Base-by-base conservation (phyloP, 2,329 filamentous ascomycete species). In the Penicillium sp. region DNA sequence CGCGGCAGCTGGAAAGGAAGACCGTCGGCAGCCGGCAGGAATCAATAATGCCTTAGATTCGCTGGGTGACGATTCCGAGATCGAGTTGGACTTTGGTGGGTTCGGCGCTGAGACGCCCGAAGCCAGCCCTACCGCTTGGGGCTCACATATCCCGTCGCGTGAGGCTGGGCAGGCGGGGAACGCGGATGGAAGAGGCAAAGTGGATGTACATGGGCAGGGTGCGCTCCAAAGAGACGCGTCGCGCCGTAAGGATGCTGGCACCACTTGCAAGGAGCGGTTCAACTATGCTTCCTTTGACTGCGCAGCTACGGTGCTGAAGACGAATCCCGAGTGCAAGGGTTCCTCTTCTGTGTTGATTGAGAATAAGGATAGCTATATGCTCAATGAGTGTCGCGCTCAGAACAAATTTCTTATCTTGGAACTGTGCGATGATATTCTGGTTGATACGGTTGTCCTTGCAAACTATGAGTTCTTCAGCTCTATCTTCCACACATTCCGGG, bases 381-480 rank as follows among this genome's bases (percentile, higher is more conserved):
- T 97, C 46, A 90, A 97, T 64, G 90, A 93, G 72, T 99, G 94
- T 75, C 86, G 87, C 6, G 87, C 87, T 21, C 81, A 88, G 66
- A 93, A 95, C 78, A 97, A 97, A 75, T 97, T 95, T 71, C 82
- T 97, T 62, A 93, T 97, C 59, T 86, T 99, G 59, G 94, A 99
- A 76, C 82, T 99, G 31, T 97, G 91, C 74, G 91, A 96, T 67
- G 84, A 87, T 64, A 89, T 88, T 45, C 82, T 96, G 45, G 89
- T 99, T 58, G 94, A 99, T 72, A 99, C 94, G 0, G 82, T 99
- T 41, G 94, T 97, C n/a, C 82, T 99, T 54, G 94, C 93, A 61
- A 99, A 99, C 73, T 99, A 95, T 68, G 94, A 99, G 74, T 99
- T 99, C 80, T 99, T 99, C 80, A 96, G 92, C 55, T 97, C 92